These are phyloP conservation scores for Elaeagnus macrophylla DNA, from an alignment of 306 rosid genomes.

Conservation along the genomic window DNA sequence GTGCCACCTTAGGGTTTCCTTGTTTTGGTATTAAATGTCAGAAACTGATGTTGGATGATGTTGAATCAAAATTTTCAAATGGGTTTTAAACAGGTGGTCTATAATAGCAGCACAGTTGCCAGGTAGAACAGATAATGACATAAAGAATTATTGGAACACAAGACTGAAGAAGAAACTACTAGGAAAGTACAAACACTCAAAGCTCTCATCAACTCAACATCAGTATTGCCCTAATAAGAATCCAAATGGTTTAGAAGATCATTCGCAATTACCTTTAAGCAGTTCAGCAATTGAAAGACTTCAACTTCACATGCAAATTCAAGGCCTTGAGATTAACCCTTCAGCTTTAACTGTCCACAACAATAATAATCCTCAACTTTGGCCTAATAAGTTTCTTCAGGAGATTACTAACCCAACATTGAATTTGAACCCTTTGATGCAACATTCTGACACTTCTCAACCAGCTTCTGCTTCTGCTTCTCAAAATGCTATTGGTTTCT, in stretches of 20 bases:
- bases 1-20: neutral
- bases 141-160: constrained; percentile 97
- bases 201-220: constrained; percentile 7
- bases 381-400: constrained; percentile 61
- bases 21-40: constrained; percentile 7
- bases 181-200: constrained; percentile 69
- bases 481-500: no score
- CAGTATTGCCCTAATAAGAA: constrained; percentile 25
- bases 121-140: constrained; percentile 97
- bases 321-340: constrained; percentile 61
- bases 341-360: constrained; percentile 31
- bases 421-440: constrained; percentile 22
- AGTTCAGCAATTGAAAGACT: constrained; percentile 87
- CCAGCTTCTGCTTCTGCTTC: no score
- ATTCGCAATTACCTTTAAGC: constrained; percentile 39
- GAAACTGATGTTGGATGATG: constrained; percentile 14
- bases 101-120: constrained; percentile 96
- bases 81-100: constrained; percentile 66
- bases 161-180: constrained; percentile 83
- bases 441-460: constrained; percentile 4
- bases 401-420: constrained; percentile 26
- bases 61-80: constrained; percentile 2
- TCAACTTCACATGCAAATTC: constrained; percentile 95
- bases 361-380: constrained; percentile 44
- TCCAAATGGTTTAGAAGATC: constrained; percentile 18